Evolutionary conservation across 2,329 filamentous ascomycete species (phyloP).

Genomic region (Ramichloridium luteum): DNA sequence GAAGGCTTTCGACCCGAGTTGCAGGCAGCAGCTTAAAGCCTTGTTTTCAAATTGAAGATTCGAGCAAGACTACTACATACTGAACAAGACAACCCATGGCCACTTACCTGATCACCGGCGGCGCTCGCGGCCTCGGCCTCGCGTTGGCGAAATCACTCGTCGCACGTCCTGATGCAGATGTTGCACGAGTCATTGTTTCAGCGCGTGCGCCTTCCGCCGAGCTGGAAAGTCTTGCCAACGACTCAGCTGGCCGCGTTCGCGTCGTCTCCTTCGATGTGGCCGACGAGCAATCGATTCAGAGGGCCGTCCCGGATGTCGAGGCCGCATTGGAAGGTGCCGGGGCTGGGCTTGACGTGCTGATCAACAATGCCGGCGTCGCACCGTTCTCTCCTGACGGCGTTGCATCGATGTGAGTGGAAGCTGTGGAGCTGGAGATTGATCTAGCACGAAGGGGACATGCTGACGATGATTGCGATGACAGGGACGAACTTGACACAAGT

Average conservation of each 20-base stretch:
- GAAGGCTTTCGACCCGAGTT: too few relatives aligned
- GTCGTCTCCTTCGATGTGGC: constrained; percentile 3
- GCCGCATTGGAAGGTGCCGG: neutral
- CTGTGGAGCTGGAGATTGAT: neutral
- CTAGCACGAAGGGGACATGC: too few relatives aligned
- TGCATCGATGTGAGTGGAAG: neutral
- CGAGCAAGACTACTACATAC: too few relatives aligned
- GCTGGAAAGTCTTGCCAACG: constrained; percentile 5
- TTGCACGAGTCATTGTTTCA: constrained; percentile 6
- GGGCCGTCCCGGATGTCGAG: constrained; percentile 3
- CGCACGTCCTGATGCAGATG: neutral
- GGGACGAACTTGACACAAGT: constrained; percentile 18
- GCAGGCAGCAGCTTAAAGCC: too few relatives aligned
- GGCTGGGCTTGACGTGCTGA: constrained; percentile 6
- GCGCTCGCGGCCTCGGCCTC: neutral
- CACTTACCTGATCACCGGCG: neutral
- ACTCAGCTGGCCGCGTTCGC: constrained; percentile 5
- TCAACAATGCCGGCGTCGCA: constrained; percentile 9
- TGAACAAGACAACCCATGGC: too few relatives aligned
- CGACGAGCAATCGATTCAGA: constrained; percentile 5
- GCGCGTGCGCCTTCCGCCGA: constrained; percentile 2
- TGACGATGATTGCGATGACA: neutral
- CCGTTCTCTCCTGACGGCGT: neutral
- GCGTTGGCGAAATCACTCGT: neutral
- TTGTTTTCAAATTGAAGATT: too few relatives aligned